Conservation (phyloP, 768 basidiomycete genomes). For the Psilocybe cubensis region DNA sequence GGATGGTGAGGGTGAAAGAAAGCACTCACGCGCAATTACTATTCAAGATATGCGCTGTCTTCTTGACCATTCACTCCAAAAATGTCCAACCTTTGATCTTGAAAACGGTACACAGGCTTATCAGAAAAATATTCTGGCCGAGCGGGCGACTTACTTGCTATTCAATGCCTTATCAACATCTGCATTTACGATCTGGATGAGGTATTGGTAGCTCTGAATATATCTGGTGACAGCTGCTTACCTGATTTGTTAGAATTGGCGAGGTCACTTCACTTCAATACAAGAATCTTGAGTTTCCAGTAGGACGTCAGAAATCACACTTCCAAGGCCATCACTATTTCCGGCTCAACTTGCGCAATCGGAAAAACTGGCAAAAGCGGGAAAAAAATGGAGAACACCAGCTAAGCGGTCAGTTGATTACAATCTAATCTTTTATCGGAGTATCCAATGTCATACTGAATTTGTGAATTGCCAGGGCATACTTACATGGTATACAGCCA, state of each 20-base stretch:
- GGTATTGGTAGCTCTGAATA: conserved; percentile 9
- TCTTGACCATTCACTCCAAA: conserved; percentile 4
- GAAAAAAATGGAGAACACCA: conserved; percentile 11
- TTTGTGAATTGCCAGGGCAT: conserved; percentile 8
- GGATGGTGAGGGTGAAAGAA: conserved; percentile 14
- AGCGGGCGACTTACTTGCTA: conserved; percentile 13
- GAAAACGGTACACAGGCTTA: too few species aligned
- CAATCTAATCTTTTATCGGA: too few species aligned
- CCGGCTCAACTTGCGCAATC: conserved; percentile 8
- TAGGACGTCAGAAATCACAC: neutral
- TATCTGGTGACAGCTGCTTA: neutral
- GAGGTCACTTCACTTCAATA: neutral
- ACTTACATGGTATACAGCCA: conserved; percentile 17
- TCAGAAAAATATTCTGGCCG: neutral
- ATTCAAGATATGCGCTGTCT: conserved; percentile 21
- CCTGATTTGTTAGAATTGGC: neutral
- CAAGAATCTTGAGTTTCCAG: conserved; percentile 6
- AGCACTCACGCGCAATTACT: conserved; percentile 26
- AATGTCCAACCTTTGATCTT: neutral
- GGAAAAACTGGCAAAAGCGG: conserved; percentile 15
- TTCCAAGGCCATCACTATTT: conserved; percentile 2
- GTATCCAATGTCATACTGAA: neutral
- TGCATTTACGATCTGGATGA: conserved; percentile 17
- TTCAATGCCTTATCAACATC: conserved; percentile 18
- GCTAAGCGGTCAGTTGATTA: conserved; percentile 10